These are phyloP conservation scores for Phytophthora lateralis DNA, from an alignment of 352 stramenopile species.

Conservation along the genomic window DNA sequence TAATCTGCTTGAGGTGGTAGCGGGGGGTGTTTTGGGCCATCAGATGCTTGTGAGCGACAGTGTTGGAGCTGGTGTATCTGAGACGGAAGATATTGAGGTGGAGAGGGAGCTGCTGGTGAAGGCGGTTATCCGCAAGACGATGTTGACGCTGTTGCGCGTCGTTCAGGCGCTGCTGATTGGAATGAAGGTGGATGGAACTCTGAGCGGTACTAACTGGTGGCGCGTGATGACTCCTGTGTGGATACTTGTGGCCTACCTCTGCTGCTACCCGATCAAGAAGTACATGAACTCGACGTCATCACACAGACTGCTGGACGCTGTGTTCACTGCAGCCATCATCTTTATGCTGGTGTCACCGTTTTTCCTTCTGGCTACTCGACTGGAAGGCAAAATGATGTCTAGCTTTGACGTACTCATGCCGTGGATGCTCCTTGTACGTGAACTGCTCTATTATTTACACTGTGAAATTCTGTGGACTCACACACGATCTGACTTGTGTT, in stretches of 20 bases:
- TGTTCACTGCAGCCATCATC: conserved; percentile 51
- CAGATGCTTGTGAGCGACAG: conserved; percentile 62
- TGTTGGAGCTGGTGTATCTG: conserved; percentile 51
- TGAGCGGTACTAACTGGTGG: conserved; percentile 69
- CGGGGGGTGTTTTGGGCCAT: conserved; percentile 55
- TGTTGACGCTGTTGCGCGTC: conserved; percentile 51
- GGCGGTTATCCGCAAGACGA: conserved; percentile 38
- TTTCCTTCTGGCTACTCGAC: conserved; percentile 65
- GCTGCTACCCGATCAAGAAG: conserved; percentile 52
- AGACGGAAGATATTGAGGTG: conserved; percentile 59
- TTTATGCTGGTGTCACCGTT: conserved; percentile 65
- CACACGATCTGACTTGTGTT: neutral
- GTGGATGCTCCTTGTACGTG: conserved; percentile 80
- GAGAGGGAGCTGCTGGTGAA: conserved; percentile 49
- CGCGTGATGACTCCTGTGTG: conserved; percentile 74
- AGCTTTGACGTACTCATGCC: conserved; percentile 78
- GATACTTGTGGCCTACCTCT: conserved; percentile 62
- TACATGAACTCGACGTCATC: conserved; percentile 51
- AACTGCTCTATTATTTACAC: neutral
- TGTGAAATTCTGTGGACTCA: neutral
- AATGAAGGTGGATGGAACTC: conserved; percentile 62
- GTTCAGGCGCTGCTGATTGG: conserved; percentile 58
- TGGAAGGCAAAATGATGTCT: conserved; percentile 66
- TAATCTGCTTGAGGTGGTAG: conserved; percentile 67
- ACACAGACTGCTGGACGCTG: conserved; percentile 48